A percentile compares a stretch with the other conserved stretches of the same genome.
phyloP scores from a whole-genome alignment of 2,329 filamentous ascomycete species.

The Balansia obtecta region DNA sequence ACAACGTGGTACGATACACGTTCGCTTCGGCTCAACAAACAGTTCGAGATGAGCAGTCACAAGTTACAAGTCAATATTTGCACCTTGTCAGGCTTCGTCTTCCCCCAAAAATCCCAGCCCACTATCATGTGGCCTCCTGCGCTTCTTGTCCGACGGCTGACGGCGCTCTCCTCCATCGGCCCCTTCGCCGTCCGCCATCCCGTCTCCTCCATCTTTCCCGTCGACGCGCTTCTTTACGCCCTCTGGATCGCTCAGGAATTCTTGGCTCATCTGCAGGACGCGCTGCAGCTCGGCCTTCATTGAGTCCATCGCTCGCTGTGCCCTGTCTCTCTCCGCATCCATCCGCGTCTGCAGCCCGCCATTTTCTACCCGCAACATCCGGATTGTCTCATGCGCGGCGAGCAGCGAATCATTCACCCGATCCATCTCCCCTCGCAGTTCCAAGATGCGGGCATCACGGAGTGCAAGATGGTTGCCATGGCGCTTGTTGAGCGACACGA shows the following conservation, averaged over 20 bases:
- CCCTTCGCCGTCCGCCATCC: conserved; percentile 5
- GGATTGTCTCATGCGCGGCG: conserved; percentile 33
- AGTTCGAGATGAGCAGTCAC: background rate
- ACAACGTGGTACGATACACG: background rate
- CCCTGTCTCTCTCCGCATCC: conserved; percentile 26
- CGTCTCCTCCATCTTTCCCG: background rate
- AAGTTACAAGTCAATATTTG: conserved; percentile 10
- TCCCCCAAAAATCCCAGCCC: conserved; percentile 44
- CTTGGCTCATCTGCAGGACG: conserved; percentile 33
- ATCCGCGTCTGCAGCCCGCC: conserved; percentile 22
- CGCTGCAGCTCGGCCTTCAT: conserved; percentile 40
- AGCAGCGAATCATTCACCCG: conserved; percentile 32
- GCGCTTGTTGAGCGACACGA: conserved; percentile 24
- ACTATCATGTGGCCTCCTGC: conserved; percentile 36
- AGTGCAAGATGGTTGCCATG: conserved; percentile 36
- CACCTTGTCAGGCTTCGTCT: conserved; percentile 33
- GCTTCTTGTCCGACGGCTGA: conserved; percentile 19
- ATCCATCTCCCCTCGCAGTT: conserved; percentile 37
- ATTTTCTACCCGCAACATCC: conserved; percentile 34
- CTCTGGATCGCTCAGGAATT: conserved; percentile 25
- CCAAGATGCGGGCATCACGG: conserved; percentile 35
- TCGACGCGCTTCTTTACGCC: conserved; percentile 4
- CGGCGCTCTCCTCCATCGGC: conserved; percentile 7
- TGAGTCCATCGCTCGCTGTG: conserved; percentile 31
- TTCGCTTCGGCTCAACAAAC: background rate